Percentiles rank a stretch among this genome's conserved stretches.
Conservation (phyloP, 805 yeast genomes). For the Sugiyamaella qingdaonensis region DNA sequence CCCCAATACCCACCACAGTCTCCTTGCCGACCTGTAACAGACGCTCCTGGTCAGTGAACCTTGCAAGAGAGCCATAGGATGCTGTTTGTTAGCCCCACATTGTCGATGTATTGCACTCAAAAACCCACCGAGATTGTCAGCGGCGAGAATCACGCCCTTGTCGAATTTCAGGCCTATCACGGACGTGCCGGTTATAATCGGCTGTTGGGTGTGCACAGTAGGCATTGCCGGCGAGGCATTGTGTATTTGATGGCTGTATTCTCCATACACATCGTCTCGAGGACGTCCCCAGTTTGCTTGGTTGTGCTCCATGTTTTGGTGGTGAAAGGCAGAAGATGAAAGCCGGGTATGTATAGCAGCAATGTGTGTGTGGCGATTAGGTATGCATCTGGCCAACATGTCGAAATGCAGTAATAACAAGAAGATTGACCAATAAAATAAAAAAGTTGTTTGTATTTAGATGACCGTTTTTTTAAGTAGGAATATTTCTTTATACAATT, state of each 20-base stretch:
- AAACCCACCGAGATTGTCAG: slow-evolving; percentile 73
- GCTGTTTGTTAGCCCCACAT: slow-evolving; percentile 25
- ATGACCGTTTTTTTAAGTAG: too few relatives aligned
- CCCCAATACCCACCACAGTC: slow-evolving; percentile 89
- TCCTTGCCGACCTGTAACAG: slow-evolving; percentile 76
- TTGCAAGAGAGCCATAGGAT: slow-evolving; percentile 90
- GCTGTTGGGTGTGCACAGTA: slow-evolving; percentile 82
- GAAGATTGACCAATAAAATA: too few relatives aligned
- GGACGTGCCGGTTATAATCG: slow-evolving; percentile 94
- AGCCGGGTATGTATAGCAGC: neutral
- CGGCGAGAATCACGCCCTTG: slow-evolving; percentile 90
- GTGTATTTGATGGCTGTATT: slow-evolving; percentile 51
- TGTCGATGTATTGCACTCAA: neutral
- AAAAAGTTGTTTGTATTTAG: too few relatives aligned
- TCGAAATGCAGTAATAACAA: too few relatives aligned
- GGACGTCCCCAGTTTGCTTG: slow-evolving; percentile 97
- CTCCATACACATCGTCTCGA: slow-evolving; percentile 72
- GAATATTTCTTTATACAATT: too few relatives aligned
- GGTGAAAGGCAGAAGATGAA: neutral
- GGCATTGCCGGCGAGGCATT: slow-evolving; percentile 67
- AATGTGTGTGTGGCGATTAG: neutral
- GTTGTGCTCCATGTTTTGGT: slow-evolving; percentile 76
- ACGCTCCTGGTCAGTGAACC: slow-evolving; percentile 83
- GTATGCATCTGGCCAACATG: neutral
- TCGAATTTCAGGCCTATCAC: slow-evolving; percentile 87